Evolutionary conservation across 2,329 filamentous ascomycete genomes (phyloP).

Genomic region (Madurella mycetomatis): DNA sequence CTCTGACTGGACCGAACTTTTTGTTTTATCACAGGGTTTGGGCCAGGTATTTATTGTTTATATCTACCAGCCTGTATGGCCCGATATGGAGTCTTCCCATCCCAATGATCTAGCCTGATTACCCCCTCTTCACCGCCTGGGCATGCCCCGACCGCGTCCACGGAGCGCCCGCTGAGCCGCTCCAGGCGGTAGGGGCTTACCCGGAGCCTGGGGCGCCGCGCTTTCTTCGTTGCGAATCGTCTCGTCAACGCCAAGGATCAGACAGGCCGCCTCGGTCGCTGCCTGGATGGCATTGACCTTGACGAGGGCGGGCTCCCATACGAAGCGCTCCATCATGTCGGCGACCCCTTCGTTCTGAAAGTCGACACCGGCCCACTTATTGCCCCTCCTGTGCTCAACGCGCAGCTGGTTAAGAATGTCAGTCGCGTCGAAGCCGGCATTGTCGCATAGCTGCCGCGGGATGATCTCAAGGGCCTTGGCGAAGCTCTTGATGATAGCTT

Average conservation of each 20-base stretch:
- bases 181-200: constrained; percentile 67
- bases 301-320: constrained; percentile 94
- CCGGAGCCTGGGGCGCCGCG: constrained; percentile 73
- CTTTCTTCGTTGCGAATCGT: constrained; percentile 98
- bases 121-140: constrained; percentile 57
- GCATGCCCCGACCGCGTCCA: constrained; percentile 83
- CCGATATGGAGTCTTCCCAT: neutral
- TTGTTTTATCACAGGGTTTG: neutral
- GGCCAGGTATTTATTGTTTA: neutral
- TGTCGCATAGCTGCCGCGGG: constrained; percentile 94
- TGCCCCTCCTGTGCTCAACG: constrained; percentile 92
- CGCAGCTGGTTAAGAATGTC: constrained; percentile 95
- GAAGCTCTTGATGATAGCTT: constrained; percentile 95
- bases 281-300: constrained; percentile 98
- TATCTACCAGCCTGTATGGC: constrained; percentile 15
- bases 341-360: constrained; percentile 87
- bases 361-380: constrained; percentile 92
- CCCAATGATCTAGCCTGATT: neutral
- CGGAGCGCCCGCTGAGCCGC: constrained; percentile 86
- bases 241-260: constrained; percentile 96
- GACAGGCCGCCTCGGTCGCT: constrained; percentile 87
- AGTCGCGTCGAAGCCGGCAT: constrained; percentile 95
- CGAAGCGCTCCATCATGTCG: constrained; percentile 92
- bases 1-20: too few species aligned
- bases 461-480: constrained; percentile 97